phyloP scores from a whole-genome alignment of 2,329 filamentous ascomycete genomes.

The Dissoconium aciculare region DNA sequence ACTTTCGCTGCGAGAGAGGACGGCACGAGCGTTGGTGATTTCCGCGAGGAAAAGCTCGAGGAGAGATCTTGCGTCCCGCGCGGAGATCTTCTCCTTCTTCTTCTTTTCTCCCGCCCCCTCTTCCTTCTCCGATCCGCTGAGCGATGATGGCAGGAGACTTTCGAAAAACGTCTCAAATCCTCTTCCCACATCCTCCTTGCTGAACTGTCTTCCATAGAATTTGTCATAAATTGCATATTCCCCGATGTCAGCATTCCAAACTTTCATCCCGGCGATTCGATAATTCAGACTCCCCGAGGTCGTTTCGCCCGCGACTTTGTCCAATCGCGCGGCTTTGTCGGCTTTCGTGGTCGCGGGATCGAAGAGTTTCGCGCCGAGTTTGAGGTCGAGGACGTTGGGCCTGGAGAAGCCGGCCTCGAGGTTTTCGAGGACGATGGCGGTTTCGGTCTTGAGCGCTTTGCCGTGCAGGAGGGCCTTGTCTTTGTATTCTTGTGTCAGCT shows the following conservation, averaged over 20 bases:
- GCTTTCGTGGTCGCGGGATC: constrained; percentile 52
- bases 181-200: constrained; percentile 38
- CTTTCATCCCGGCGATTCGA: constrained; percentile 51
- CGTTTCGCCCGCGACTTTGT: constrained; percentile 43
- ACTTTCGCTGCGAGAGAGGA: constrained; percentile 47
- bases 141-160: too few species aligned
- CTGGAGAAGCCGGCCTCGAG: constrained; percentile 63
- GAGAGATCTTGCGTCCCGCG: constrained; percentile 24
- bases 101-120: too few species aligned
- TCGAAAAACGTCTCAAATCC: constrained; percentile 44
- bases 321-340: constrained; percentile 44
- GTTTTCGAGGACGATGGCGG: constrained; percentile 75
- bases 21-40: constrained; percentile 33
- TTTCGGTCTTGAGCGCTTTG: constrained; percentile 56
- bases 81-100: constrained; percentile 29
- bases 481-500: constrained; percentile 19
- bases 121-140: too few species aligned
- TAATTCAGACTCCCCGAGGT: constrained; percentile 47
- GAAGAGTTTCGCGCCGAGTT: constrained; percentile 76
- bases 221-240: constrained; percentile 49
- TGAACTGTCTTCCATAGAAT: constrained; percentile 48
- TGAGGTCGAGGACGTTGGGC: constrained; percentile 86
- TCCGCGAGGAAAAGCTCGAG: constrained; percentile 29
- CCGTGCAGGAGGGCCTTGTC: constrained; percentile 35
- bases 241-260: constrained; percentile 35